Percentiles rank a stretch among this genome's conserved stretches.
Evolutionary conservation across 768 basidiomycete genomes (phyloP).

Genomic region (Suillus americanus): DNA sequence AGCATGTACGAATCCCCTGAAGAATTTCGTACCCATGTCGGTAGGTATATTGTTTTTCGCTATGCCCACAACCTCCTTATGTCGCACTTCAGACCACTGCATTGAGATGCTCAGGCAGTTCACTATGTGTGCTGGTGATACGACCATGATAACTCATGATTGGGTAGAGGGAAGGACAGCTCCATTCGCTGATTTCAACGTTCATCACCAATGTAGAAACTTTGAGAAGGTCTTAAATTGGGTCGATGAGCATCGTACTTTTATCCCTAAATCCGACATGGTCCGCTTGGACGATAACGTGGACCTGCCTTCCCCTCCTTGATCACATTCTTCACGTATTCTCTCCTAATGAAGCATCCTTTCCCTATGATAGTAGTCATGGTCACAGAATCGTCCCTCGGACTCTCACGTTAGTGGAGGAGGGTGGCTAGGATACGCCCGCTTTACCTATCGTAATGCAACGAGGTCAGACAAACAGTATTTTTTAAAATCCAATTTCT

Average conservation of each 20-base stretch:
- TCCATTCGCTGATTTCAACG: not conserved
- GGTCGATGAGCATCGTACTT: not conserved
- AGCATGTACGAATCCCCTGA: not conserved
- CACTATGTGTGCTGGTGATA: constrained; percentile 12
- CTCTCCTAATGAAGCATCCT: not conserved
- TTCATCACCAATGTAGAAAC: not conserved
- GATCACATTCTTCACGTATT: not conserved
- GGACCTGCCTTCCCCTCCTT: not conserved
- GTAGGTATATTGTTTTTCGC: constrained; percentile 1
- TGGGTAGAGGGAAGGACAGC: constrained; percentile 1
- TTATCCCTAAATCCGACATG: not conserved
- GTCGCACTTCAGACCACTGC: constrained; percentile 7
- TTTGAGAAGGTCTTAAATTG: not conserved
- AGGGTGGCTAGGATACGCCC: too few relatives aligned
- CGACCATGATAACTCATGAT: constrained; percentile 9
- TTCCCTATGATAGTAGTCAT: too few relatives aligned
- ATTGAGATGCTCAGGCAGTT: constrained; percentile 11
- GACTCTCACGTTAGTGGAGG: too few relatives aligned
- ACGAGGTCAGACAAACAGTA: too few relatives aligned
- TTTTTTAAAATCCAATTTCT: too few relatives aligned
- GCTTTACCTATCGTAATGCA: too few relatives aligned
- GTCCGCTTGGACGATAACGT: not conserved
- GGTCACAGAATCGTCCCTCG: too few relatives aligned
- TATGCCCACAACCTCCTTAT: not conserved
- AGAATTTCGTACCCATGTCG: constrained; percentile 1